Percentiles rank a stretch among this genome's conserved stretches.
These are phyloP conservation scores for Candida sanyaensis DNA, from an alignment of 1,139 yeast genomes.

Conservation along the genomic window DNA sequence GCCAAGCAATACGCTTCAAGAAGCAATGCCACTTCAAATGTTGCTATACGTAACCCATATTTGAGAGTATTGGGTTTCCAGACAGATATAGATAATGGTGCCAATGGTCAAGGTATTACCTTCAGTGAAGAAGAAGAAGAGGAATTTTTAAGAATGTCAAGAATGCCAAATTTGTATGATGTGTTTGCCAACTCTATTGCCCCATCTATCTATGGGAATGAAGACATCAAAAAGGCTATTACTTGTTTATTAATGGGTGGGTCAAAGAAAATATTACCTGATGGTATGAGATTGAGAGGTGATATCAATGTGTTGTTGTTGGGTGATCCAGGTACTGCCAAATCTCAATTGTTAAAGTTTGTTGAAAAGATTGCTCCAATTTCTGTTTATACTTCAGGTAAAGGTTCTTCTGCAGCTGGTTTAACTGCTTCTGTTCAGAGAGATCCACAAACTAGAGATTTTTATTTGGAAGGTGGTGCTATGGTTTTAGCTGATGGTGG, in stretches of 20 bases:
- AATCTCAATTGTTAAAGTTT: conserved; percentile 90
- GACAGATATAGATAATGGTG: conserved; percentile 75
- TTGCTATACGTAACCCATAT: conserved; percentile 93
- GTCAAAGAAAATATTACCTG: conserved; percentile 87
- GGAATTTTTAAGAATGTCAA: conserved; percentile 76
- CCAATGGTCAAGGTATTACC: conserved; percentile 59
- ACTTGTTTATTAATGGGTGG: conserved; percentile 95
- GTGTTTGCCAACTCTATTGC: conserved; percentile 89
- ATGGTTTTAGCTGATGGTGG: conserved; percentile 99
- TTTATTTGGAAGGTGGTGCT: conserved; percentile 98
- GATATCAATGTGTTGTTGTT: conserved; percentile 89
- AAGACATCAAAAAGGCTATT: conserved; percentile 90
- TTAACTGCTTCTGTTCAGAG: conserved; percentile 96
- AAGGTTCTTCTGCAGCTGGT: conserved; percentile 99
- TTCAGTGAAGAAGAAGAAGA: conserved; percentile 94
- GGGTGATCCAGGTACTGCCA: conserved; percentile 99
- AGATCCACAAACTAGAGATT: conserved; percentile 84
- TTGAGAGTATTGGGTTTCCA: conserved; percentile 85
- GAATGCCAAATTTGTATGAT: conserved; percentile 83
- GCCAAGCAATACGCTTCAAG: conserved; percentile 49
- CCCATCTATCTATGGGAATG: conserved; percentile 93
- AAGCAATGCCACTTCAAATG: conserved; percentile 32
- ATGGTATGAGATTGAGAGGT: conserved; percentile 95
- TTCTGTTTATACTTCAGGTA: conserved; percentile 95
- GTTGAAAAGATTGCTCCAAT: conserved; percentile 96